Conservation (phyloP, 176 grass and related monocot genomes). For the Rhynchospora breviuscula region DNA sequence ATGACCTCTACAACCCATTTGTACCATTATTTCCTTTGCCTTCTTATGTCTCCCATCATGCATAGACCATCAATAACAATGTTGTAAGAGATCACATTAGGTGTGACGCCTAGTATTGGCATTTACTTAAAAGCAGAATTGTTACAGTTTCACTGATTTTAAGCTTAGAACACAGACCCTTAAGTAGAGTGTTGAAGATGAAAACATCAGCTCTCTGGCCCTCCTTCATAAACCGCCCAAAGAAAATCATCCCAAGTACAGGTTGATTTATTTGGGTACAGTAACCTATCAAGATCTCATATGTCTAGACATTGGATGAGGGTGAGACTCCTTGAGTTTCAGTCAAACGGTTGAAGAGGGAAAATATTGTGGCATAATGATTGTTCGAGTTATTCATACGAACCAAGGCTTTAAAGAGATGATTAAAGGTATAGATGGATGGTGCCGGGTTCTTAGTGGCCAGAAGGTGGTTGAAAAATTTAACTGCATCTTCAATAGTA, state of each 20-base stretch:
- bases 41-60: background rate
- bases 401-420: background rate
- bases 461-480: too few relatives aligned
- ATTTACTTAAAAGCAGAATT: background rate
- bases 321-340: background rate
- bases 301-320: background rate
- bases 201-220: background rate
- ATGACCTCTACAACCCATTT: background rate
- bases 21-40: background rate
- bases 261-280: background rate
- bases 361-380: too few relatives aligned
- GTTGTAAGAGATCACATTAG: background rate
- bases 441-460: background rate
- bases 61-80: background rate
- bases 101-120: background rate
- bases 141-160: background rate
- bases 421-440: background rate
- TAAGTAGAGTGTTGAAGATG: background rate
- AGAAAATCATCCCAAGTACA: background rate
- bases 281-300: slow-evolving; percentile 15
- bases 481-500: too few relatives aligned
- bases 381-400: background rate
- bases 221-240: background rate
- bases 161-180: background rate
- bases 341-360: slow-evolving; percentile 6